These are phyloP conservation scores for Diaporthe citri DNA, from an alignment of 2,329 filamentous ascomycete species.

Conservation along the genomic window DNA sequence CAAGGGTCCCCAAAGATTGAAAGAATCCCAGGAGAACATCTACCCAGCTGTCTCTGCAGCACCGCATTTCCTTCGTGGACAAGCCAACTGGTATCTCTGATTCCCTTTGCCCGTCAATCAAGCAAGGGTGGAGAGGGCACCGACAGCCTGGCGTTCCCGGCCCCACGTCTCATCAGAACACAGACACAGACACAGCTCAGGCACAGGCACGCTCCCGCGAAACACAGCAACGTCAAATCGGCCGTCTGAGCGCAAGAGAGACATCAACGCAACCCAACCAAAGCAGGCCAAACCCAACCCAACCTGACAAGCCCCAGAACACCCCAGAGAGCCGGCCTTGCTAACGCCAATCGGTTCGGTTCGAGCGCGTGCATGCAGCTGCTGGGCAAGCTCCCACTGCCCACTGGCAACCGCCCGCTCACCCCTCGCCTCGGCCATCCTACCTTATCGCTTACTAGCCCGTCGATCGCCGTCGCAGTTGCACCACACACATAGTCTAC, in stretches of 20 bases:
- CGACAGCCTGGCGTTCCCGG: slow-evolving; percentile 25
- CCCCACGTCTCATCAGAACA: slow-evolving; percentile 32
- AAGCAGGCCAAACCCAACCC: background rate
- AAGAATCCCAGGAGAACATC: slow-evolving; percentile 1
- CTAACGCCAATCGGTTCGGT: slow-evolving; percentile 24
- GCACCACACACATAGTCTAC: slow-evolving; percentile 10
- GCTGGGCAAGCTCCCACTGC: slow-evolving; percentile 31
- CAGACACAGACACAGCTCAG: slow-evolving; percentile 18
- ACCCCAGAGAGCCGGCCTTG: slow-evolving; percentile 13
- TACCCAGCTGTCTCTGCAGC: background rate
- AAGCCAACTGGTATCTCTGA: background rate
- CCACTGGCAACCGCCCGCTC: background rate
- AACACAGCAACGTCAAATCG: slow-evolving; percentile 33
- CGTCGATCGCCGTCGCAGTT: slow-evolving; percentile 27
- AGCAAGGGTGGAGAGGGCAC: slow-evolving; percentile 28
- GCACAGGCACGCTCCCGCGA: slow-evolving; percentile 17
- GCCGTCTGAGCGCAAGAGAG: slow-evolving; percentile 19
- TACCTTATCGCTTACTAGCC: slow-evolving; percentile 29
- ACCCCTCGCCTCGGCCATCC: slow-evolving; percentile 30
- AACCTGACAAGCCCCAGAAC: slow-evolving; percentile 17
- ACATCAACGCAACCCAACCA: slow-evolving; percentile 31
- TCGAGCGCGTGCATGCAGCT: slow-evolving; percentile 27
- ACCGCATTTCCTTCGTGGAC: background rate
- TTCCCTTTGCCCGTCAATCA: slow-evolving; percentile 13
- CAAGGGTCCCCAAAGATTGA: slow-evolving; percentile 5